Conservation (phyloP, 2,329 filamentous ascomycete genomes). For the Colletotrichum chrysophilum region DNA sequence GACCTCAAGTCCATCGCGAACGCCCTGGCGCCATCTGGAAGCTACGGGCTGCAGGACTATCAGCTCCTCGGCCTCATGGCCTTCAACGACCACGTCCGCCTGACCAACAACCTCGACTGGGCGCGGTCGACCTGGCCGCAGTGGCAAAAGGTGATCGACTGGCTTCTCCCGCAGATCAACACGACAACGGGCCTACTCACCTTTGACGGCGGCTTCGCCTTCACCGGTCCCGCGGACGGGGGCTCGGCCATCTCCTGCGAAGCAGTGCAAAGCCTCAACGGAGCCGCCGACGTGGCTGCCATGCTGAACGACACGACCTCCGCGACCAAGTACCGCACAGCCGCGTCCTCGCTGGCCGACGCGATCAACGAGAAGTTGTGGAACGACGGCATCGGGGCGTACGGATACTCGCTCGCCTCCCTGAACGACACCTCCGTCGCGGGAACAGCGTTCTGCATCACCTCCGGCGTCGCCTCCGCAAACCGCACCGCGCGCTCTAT, state of each 20-base stretch:
- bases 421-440: slow-evolving; percentile 16
- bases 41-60: slow-evolving; percentile 21
- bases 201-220: slow-evolving; percentile 6
- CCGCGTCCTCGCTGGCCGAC: slow-evolving; percentile 20
- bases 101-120: slow-evolving; percentile 21
- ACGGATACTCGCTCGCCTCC: neutral
- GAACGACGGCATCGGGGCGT: slow-evolving; percentile 24
- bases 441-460: slow-evolving; percentile 24
- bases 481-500: slow-evolving; percentile 11
- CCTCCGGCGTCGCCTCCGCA: slow-evolving; percentile 17
- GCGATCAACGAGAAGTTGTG: slow-evolving; percentile 24
- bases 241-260: slow-evolving; percentile 20
- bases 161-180: slow-evolving; percentile 19
- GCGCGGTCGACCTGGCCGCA: slow-evolving; percentile 16
- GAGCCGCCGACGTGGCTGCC: slow-evolving; percentile 15
- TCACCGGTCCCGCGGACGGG: slow-evolving; percentile 18
- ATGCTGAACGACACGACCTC: slow-evolving; percentile 29
- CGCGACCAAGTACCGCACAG: slow-evolving; percentile 2
- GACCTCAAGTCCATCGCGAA: neutral
- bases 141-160: slow-evolving; percentile 15
- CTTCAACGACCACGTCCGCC: slow-evolving; percentile 21
- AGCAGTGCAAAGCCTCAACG: slow-evolving; percentile 15
- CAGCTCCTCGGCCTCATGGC: slow-evolving; percentile 24
- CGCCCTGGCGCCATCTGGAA: neutral
- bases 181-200: slow-evolving; percentile 16